Base-by-base conservation (phyloP, 441 rosid genomes). In the Arabidopsis hybrid region DNA sequence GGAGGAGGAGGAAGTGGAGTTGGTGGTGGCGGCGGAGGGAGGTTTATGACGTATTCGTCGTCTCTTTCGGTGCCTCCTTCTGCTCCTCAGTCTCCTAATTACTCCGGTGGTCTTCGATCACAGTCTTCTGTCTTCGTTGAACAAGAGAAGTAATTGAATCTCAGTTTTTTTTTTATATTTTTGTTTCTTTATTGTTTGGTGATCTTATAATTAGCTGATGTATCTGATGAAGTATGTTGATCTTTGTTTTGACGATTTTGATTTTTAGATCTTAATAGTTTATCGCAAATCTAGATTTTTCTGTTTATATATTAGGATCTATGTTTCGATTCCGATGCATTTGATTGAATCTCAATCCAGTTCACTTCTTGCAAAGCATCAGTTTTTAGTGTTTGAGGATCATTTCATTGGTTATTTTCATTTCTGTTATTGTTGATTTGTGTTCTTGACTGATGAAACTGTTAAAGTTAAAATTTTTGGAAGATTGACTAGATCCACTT, bases 101-200 rank as follows among this genome's bases (percentile, higher is more conserved):
- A 72, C 70, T 78, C 78, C 2, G 78, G 81, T 67, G 81, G 78
- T 72, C 70, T 78, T 40, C 78, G 78, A 67, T 78, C 81, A 56
- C 81, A 78, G 9, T 46, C 81, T 56, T 72, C 77, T 46, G 14
- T 78, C 60, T 65, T 78, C 43, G 56, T 55, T 67, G 78, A 78
- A 65, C 78, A 78, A 17, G 74, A 78, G 71, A 78, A 78, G 81
- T 78, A 62, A 68, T 57, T 62, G n/a, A 73, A 73, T 72, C 78
- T 73, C 71, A 45, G 31, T n/a, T n/a, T n/a, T n/a, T 8, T 70
- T 65, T 5, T 68, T 12, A 5, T 29, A 1, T 62, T 18, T 8
- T 43, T 26, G 3, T 65, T 71, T 49, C 1, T 2, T 4, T 35
- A 5, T 17, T 32, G 0, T 56, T 62, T 62, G 38, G 31, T 55